These are phyloP conservation scores for Gypsophila paniculata DNA, from an alignment of 179 eudicot species.

Conservation along the genomic window DNA sequence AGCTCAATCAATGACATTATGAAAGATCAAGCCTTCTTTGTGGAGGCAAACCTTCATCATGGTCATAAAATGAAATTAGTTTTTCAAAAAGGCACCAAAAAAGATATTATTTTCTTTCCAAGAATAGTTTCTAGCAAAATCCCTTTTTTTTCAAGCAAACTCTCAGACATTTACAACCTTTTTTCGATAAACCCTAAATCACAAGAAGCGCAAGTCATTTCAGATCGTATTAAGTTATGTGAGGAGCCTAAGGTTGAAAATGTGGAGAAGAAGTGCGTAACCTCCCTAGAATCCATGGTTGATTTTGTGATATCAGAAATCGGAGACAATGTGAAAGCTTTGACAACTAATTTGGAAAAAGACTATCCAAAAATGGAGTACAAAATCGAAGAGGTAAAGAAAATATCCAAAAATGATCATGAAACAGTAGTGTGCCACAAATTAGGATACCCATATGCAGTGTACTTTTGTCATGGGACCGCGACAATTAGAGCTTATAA, in stretches of 20 bases:
- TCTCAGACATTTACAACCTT: not conserved
- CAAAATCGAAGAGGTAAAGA: conserved; percentile 18
- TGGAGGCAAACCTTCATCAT: conserved; percentile 13
- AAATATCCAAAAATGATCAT: conserved; percentile 1
- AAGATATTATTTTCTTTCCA: conserved; percentile 10
- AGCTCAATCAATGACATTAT: not conserved
- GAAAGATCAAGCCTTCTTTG: conserved; percentile 9
- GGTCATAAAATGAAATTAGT: conserved; percentile 7
- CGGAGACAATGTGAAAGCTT: conserved; percentile 36
- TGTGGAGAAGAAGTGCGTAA: conserved; percentile 47
- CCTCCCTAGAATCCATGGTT: conserved; percentile 62
- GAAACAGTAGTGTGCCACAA: conserved; percentile 45
- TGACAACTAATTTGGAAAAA: conserved; percentile 34
- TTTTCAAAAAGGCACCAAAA: conserved; percentile 9
- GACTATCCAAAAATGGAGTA: conserved; percentile 29
- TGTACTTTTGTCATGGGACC: conserved; percentile 16
- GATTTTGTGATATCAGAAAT: conserved; percentile 42
- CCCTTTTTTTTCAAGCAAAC: conserved; percentile 15
- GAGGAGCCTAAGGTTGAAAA: conserved; percentile 37
- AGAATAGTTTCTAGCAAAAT: conserved; percentile 6
- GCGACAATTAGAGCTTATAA: conserved; percentile 6
- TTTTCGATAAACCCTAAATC: conserved; percentile 33
- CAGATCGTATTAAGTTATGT: conserved; percentile 35
- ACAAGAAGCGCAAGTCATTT: conserved; percentile 29
- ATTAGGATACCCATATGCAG: conserved; percentile 26